A percentile compares a stretch with the other conserved stretches of the same genome.
These are phyloP conservation scores for Bassia scoparia DNA, from an alignment of 148 eudicot genomes.

Conservation along the genomic window DNA sequence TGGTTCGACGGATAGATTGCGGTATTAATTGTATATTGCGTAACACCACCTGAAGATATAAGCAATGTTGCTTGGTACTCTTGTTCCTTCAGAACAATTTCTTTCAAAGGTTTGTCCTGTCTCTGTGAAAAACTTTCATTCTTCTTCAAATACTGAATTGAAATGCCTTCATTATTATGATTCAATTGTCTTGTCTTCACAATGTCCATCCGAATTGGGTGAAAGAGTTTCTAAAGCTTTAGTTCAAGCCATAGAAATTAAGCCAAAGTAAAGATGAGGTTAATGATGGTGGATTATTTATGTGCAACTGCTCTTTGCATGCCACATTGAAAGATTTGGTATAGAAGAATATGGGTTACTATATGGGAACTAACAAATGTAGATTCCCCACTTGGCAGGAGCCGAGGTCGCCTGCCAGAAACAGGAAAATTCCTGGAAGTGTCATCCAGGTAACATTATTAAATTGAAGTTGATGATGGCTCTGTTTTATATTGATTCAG, in stretches of 20 bases:
- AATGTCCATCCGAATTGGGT: slow-evolving; percentile 44
- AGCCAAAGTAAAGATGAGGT: slow-evolving; percentile 69
- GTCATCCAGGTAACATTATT: slow-evolving; percentile 21
- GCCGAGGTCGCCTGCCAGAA: slow-evolving; percentile 19
- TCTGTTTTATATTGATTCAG: slow-evolving; percentile 75
- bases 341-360: slow-evolving; percentile 81
- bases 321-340: slow-evolving; percentile 91
- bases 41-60: slow-evolving; percentile 40
- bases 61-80: slow-evolving; percentile 33
- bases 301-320: slow-evolving; percentile 55
- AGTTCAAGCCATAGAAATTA: slow-evolving; percentile 59
- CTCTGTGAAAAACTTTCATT: slow-evolving; percentile 72
- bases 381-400: slow-evolving; percentile 31
- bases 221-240: slow-evolving; percentile 43
- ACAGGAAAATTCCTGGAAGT: slow-evolving; percentile 16
- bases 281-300: slow-evolving; percentile 72
- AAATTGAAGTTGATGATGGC: slow-evolving; percentile 45
- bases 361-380: slow-evolving; percentile 61
- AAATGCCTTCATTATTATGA: slow-evolving; percentile 97
- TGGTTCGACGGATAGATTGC: slow-evolving; percentile 47
- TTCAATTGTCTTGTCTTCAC: slow-evolving; percentile 82
- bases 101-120: slow-evolving; percentile 81
- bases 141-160: slow-evolving; percentile 88
- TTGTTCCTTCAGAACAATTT: slow-evolving; percentile 43
- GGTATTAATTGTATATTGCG: slow-evolving; percentile 35